Conservation (phyloP, 805 yeast species). For the Starmerella cellae region DNA sequence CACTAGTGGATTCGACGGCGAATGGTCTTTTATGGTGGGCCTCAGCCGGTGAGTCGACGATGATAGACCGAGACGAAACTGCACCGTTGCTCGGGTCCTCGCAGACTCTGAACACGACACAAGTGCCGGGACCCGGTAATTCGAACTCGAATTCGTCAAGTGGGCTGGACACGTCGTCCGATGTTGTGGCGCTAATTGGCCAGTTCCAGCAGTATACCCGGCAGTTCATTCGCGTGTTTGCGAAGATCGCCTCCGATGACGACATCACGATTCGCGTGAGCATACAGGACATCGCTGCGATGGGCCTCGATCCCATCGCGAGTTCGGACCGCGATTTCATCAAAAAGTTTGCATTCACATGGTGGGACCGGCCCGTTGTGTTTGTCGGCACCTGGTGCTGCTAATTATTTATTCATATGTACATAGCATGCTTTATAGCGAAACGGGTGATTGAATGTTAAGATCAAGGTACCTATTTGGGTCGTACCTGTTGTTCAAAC, state of each 20-base stretch:
- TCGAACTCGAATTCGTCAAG: background rate
- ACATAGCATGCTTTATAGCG: background rate
- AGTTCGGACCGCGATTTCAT: conserved; percentile 36
- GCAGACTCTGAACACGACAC: background rate
- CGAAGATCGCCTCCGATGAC: conserved; percentile 30
- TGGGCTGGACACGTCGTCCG: conserved; percentile 23
- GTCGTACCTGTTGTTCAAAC: too few species aligned
- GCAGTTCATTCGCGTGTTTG: conserved; percentile 31
- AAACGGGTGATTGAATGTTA: background rate
- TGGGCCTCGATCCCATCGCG: conserved; percentile 48
- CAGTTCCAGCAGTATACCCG: conserved; percentile 40
- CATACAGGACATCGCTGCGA: conserved; percentile 37
- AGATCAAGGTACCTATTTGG: background rate
- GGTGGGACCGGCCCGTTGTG: conserved; percentile 40
- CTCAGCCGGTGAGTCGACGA: conserved; percentile 54
- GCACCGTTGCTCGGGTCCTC: conserved; percentile 12
- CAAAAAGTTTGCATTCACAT: conserved; percentile 31
- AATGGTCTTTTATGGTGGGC: conserved; percentile 76
- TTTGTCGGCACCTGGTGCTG: conserved; percentile 28
- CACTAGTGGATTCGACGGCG: conserved; percentile 15
- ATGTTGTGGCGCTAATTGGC: conserved; percentile 34
- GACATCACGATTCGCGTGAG: conserved; percentile 25
- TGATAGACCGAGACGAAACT: conserved; percentile 22
- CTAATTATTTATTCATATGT: background rate
- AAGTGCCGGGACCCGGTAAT: background rate